Conservation (phyloP, 192 early-diverging fungal genomes). For the Coemansia aciculifera region DNA sequence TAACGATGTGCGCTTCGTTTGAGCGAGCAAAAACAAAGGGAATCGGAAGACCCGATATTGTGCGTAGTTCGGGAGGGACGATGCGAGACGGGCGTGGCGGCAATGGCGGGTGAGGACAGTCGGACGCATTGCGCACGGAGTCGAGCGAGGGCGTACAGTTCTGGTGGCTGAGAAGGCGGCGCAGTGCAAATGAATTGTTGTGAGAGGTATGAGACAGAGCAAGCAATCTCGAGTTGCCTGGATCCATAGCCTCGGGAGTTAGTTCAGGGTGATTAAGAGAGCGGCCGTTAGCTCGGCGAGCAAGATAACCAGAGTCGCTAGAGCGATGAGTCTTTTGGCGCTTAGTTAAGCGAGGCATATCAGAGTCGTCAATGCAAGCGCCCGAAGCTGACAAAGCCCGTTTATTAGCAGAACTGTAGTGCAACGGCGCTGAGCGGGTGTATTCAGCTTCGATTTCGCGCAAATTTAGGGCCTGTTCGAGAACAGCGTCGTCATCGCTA, state of each 20-base stretch:
- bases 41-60: slow-evolving; percentile 16
- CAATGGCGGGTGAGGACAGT: not conserved
- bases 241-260: slow-evolving; percentile 17
- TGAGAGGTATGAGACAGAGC: not conserved
- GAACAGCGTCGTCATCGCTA: slow-evolving; percentile 37
- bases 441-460: slow-evolving; percentile 20
- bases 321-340: slow-evolving; percentile 11
- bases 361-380: slow-evolving; percentile 27
- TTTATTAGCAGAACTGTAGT: not conserved
- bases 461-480: slow-evolving; percentile 28
- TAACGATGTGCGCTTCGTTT: slow-evolving; percentile 5
- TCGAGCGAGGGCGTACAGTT: not conserved
- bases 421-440: not conserved
- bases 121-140: no score
- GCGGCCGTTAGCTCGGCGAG: not conserved
- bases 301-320: not conserved
- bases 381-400: slow-evolving; percentile 2
- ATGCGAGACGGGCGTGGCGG: not conserved
- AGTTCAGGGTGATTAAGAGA: not conserved
- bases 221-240: not conserved
- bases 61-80: slow-evolving; percentile 4
- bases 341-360: slow-evolving; percentile 16
- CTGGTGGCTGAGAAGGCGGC: not conserved
- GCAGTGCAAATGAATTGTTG: not conserved
- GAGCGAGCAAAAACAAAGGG: slow-evolving; percentile 19